These are phyloP conservation scores for Dactylellina drechsleri DNA, from an alignment of 2,329 filamentous ascomycete genomes.

Conservation along the genomic window DNA sequence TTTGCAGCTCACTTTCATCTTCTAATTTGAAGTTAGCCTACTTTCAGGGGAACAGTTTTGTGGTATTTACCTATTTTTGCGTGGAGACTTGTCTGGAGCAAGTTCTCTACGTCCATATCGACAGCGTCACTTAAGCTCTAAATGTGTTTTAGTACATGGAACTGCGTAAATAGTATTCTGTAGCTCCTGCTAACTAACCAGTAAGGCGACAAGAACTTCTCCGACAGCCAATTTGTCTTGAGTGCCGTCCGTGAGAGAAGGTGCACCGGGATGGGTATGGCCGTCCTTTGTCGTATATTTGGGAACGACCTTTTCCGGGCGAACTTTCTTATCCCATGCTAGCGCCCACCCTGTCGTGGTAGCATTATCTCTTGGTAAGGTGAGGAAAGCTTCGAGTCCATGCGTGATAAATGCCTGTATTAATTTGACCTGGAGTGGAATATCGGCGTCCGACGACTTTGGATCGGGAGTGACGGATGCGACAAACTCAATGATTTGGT, in stretches of 20 bases:
- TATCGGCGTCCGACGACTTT: constrained; percentile 20
- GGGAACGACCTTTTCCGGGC: constrained; percentile 47
- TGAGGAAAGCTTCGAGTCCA: constrained; percentile 44
- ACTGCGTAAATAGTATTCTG: too few relatives aligned
- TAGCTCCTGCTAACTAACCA: constrained; percentile 11
- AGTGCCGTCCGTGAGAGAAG: constrained; percentile 2
- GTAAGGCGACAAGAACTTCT: constrained; percentile 40
- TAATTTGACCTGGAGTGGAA: constrained; percentile 44
- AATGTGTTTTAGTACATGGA: neutral
- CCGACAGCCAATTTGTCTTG: constrained; percentile 40
- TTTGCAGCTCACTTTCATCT: constrained; percentile 19
- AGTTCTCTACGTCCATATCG: constrained; percentile 39
- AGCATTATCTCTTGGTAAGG: constrained; percentile 34
- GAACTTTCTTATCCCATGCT: constrained; percentile 45
- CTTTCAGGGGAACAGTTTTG: neutral
- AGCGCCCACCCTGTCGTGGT: constrained; percentile 36
- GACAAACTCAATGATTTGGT: constrained; percentile 43
- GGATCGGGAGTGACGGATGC: constrained; percentile 25
- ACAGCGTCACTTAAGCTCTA: constrained; percentile 43
- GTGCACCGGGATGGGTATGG: constrained; percentile 18
- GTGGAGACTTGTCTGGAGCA: constrained; percentile 42
- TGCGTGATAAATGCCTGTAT: constrained; percentile 54
- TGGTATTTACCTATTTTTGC: constrained; percentile 28
- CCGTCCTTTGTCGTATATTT: neutral
- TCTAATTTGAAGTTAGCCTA: constrained; percentile 9